phyloP scores from a whole-genome alignment of 129 eudicot species.

The Flaveria bidentis region DNA sequence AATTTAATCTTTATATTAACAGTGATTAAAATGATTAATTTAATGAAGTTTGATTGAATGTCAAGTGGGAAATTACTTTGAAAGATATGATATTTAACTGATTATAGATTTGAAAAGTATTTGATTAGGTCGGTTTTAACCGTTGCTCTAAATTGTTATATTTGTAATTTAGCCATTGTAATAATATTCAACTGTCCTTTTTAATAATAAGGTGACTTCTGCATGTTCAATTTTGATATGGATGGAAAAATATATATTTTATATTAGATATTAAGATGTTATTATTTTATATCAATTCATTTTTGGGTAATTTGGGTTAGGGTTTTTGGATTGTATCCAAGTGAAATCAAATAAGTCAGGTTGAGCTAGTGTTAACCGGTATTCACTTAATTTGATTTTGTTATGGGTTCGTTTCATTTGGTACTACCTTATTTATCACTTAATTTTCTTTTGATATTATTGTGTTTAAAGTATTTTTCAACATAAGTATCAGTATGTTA shows the following conservation, averaged over 20 bases:
- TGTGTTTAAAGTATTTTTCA: background rate
- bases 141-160: slow-evolving; percentile 13
- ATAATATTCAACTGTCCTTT: background rate
- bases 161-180: slow-evolving; percentile 10
- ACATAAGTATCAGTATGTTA: background rate
- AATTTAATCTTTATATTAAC: too few relatives aligned
- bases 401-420: background rate
- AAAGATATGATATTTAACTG: background rate
- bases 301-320: too few relatives aligned
- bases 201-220: too few relatives aligned
- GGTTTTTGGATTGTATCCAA: too few relatives aligned
- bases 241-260: too few relatives aligned
- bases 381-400: too few relatives aligned
- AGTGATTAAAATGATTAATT: background rate
- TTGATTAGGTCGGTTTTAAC: slow-evolving; percentile 17
- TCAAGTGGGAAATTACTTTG: background rate
- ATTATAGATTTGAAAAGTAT: background rate
- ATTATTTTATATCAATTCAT: too few relatives aligned
- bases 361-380: too few relatives aligned
- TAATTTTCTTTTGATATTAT: background rate
- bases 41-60: background rate
- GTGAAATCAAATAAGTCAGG: too few relatives aligned
- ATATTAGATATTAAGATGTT: too few relatives aligned
- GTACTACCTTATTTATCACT: background rate
- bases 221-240: too few relatives aligned